Evolutionary conservation across 2,329 filamentous ascomycete genomes (phyloP).

Genomic region (Dothidotthia symphoricarpi): DNA sequence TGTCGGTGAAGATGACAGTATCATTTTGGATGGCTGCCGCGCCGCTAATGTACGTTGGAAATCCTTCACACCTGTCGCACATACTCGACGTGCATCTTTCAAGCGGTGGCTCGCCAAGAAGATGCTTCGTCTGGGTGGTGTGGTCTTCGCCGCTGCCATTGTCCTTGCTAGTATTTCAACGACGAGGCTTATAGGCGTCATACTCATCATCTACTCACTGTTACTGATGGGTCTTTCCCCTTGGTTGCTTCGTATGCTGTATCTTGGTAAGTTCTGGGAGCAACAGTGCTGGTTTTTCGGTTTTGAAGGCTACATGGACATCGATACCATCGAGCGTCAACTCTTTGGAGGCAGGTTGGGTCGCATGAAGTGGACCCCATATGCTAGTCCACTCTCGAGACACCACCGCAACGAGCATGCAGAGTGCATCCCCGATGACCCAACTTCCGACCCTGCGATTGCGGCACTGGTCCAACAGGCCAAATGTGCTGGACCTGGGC

Average conservation of each 20-base stretch:
- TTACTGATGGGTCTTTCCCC: constrained; percentile 34
- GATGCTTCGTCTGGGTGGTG: constrained; percentile 17
- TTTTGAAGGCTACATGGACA: constrained; percentile 44
- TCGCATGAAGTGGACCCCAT: constrained; percentile 40
- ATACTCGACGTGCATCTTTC: constrained; percentile 26
- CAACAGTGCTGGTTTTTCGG: constrained; percentile 47
- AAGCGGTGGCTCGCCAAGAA: constrained; percentile 25
- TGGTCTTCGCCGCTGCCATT: constrained; percentile 19
- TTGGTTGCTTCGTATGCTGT: constrained; percentile 39
- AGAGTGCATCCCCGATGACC: constrained; percentile 37
- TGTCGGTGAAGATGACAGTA: constrained; percentile 43
- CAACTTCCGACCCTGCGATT: constrained; percentile 23
- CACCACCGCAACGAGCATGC: constrained; percentile 32
- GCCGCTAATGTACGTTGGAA: constrained; percentile 49
- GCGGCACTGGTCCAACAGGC: constrained; percentile 21
- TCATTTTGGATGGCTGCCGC: constrained; percentile 46
- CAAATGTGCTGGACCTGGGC: constrained; percentile 22
- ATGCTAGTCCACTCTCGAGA: constrained; percentile 32
- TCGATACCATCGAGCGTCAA: constrained; percentile 40
- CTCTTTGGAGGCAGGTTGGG: constrained; percentile 42
- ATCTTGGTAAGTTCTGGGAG: constrained; percentile 43
- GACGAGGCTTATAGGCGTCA: constrained; percentile 2
- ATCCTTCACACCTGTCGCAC: constrained; percentile 37
- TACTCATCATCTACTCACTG: constrained; percentile 27
- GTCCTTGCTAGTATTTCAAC: constrained; percentile 7